These are phyloP conservation scores for Saksenaea oblongispora DNA, from an alignment of 371 early-diverging fungal species.

Conservation along the genomic window DNA sequence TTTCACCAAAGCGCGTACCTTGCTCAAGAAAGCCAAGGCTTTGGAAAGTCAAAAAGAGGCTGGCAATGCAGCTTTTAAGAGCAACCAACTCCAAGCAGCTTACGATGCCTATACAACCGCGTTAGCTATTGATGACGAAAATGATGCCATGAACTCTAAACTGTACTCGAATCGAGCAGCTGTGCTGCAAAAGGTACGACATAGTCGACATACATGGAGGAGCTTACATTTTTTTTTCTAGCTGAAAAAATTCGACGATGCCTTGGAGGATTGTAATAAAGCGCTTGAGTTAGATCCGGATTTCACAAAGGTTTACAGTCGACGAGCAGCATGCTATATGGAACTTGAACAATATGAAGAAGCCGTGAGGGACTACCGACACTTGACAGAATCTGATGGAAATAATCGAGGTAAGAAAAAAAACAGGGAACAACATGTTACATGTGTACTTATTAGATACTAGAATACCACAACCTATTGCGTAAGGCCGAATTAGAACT, in stretches of 20 bases:
- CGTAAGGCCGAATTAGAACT: slow-evolving; percentile 74
- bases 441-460: too few species aligned
- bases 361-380: slow-evolving; percentile 75
- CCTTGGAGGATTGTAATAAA: slow-evolving; percentile 68
- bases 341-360: slow-evolving; percentile 81
- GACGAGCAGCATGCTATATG: slow-evolving; percentile 77
- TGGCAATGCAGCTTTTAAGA: slow-evolving; percentile 79
- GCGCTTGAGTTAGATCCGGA: slow-evolving; percentile 67
- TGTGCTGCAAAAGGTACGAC: slow-evolving; percentile 56
- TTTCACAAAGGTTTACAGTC: slow-evolving; percentile 72
- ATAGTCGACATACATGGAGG: background rate
- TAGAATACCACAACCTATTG: slow-evolving; percentile 63
- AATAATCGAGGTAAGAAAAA: slow-evolving; percentile 50
- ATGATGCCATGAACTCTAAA: slow-evolving; percentile 67
- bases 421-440: background rate
- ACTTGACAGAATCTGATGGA: slow-evolving; percentile 63
- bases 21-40: slow-evolving; percentile 63
- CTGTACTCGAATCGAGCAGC: slow-evolving; percentile 80
- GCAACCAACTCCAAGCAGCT: slow-evolving; percentile 62
- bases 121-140: slow-evolving; percentile 72
- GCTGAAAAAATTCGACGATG: slow-evolving; percentile 63
- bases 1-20: slow-evolving; percentile 63
- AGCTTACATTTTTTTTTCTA: slow-evolving; percentile 16
- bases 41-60: slow-evolving; percentile 70
- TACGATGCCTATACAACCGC: slow-evolving; percentile 71